Evolutionary conservation across 2,329 filamentous ascomycete genomes (phyloP).

Genomic region (Trichoderma cornu-damae): DNA sequence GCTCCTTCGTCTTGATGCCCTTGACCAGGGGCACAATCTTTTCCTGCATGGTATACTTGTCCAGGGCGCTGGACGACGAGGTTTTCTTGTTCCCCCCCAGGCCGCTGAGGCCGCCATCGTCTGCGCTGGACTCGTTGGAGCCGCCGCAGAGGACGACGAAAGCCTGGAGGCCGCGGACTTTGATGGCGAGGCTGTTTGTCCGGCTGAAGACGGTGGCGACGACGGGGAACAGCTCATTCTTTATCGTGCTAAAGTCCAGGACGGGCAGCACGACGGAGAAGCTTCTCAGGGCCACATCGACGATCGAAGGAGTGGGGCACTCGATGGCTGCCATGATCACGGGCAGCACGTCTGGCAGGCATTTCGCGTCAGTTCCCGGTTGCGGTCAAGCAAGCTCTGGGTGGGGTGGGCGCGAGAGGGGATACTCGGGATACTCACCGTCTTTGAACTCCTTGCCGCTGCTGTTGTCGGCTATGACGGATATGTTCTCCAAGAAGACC

Average conservation of each 20-base stretch:
- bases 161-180: constrained; percentile 84
- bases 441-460: constrained; percentile 93
- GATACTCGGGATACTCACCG: constrained; percentile 57
- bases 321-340: constrained; percentile 80
- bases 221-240: constrained; percentile 92
- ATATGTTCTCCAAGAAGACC: constrained; percentile 81
- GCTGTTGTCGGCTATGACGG: constrained; percentile 70
- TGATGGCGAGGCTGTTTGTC: constrained; percentile 90
- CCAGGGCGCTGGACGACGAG: constrained; percentile 71
- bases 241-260: constrained; percentile 93
- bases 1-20: constrained; percentile 95
- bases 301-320: constrained; percentile 80
- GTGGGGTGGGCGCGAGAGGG: too few relatives aligned
- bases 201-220: constrained; percentile 87
- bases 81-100: constrained; percentile 55
- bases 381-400: not conserved
- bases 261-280: constrained; percentile 77
- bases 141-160: constrained; percentile 88
- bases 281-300: constrained; percentile 77
- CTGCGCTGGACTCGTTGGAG: constrained; percentile 44
- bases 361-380: not conserved
- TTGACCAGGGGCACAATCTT: constrained; percentile 89
- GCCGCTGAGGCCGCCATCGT: constrained; percentile 70
- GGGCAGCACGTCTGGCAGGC: constrained; percentile 72
- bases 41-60: constrained; percentile 98